Conservation (phyloP, 257 asterid species). For the Solanum boliviense region DNA sequence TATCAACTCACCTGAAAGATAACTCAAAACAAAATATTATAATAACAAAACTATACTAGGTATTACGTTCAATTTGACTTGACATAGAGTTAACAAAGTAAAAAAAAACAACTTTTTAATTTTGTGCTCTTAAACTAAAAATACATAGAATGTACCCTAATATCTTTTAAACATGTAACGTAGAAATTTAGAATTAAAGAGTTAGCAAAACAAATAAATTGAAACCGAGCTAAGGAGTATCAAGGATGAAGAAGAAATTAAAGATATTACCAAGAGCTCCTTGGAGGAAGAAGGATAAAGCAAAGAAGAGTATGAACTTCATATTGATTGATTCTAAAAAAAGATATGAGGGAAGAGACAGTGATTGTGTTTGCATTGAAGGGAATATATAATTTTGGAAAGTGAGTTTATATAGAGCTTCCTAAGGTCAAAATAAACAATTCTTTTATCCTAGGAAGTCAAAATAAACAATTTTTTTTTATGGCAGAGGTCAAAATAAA, state of each 20-base stretch:
- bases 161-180: neutral
- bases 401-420: neutral
- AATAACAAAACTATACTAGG: neutral
- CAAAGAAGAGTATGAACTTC: neutral
- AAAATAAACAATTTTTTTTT: neutral
- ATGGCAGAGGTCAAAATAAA: neutral
- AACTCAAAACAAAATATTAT: neutral
- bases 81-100: too few relatives aligned
- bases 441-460: neutral
- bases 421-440: neutral
- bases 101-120: too few relatives aligned
- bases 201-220: neutral
- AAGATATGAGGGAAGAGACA: neutral
- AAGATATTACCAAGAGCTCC: neutral
- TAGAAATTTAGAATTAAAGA: neutral
- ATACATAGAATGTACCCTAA: too few relatives aligned
- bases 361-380: neutral
- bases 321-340: neutral
- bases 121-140: neutral
- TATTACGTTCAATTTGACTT: neutral
- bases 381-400: neutral
- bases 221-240: neutral
- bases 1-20: constrained; percentile 33
- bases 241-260: neutral
- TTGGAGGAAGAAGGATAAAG: neutral